phyloP scores from a whole-genome alignment of 2,329 filamentous ascomycete species.

The Ascochyta clinopodiicola region DNA sequence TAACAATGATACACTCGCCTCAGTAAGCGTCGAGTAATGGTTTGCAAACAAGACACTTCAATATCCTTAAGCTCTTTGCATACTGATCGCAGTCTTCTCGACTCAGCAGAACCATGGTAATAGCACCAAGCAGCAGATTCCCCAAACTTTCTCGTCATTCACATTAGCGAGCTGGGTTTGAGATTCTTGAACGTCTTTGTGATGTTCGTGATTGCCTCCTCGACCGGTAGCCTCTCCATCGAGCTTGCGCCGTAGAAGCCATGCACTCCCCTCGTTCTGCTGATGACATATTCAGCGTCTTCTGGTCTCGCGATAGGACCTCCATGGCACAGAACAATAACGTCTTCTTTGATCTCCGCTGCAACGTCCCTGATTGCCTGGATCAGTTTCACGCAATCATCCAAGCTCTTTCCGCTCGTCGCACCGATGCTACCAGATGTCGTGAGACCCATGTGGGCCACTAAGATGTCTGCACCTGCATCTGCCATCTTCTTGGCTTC shows the following conservation, averaged over 20 bases:
- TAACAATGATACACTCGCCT: no score
- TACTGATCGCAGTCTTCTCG: no score
- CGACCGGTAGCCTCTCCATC: constrained; percentile 73
- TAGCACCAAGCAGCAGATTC: neutral
- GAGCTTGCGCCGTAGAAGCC: constrained; percentile 75
- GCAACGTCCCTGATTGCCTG: constrained; percentile 70
- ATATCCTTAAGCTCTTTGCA: no score
- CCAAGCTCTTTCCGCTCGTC: constrained; percentile 64
- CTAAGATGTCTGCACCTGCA: constrained; percentile 71
- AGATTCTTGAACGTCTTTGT: constrained; percentile 61
- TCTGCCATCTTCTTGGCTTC: constrained; percentile 68
- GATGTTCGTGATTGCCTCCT: constrained; percentile 67
- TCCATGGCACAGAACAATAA: constrained; percentile 74
- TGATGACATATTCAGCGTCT: constrained; percentile 69
- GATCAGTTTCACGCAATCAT: constrained; percentile 67
- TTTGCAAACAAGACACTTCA: no score
- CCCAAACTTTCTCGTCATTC: neutral
- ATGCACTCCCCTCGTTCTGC: constrained; percentile 67
- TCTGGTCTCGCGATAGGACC: constrained; percentile 70
- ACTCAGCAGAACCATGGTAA: neutral
- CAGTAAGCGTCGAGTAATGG: no score
- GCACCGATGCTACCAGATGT: constrained; percentile 70
- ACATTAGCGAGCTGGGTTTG: constrained; percentile 4
- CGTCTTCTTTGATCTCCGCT: constrained; percentile 60
- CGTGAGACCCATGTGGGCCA: constrained; percentile 73